Evolutionary conservation across 306 rosid genomes (phyloP), one percentile per base, ranked within the genome.

Genomic region (Cicer cuneatum): DNA sequence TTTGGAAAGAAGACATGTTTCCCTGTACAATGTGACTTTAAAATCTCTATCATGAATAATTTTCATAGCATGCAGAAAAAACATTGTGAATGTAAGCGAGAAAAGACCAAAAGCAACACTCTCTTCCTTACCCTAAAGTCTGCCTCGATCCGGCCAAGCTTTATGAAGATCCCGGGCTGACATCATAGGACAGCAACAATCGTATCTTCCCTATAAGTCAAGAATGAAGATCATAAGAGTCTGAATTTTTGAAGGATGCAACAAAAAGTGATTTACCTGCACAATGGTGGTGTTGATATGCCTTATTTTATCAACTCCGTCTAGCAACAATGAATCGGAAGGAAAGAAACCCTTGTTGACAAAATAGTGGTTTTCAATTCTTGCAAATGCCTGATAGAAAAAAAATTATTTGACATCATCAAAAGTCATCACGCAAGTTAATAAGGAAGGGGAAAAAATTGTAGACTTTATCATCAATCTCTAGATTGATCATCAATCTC

Each of bases 121-220:
- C 65, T 57, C 39, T 13, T 68, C 84, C 84, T 69, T 74, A 93
- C 97, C 92, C 80, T 85, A 19, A 93, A 75, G 52, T 91, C 94
- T 64, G 98, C 97, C 83, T 93, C n/a, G n/a, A n/a, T n/a, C 98
- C 49, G 98, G 97, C 97, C 98, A 93, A 56, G 84, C 93, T 83
- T 89, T 93, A 87, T 93, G 98, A 72, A 93, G 97, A 87, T 93
- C 98, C 98, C 98, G 91, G 57, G 98, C 97, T 11, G 96, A 93
- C 93, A 93, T 90, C 87, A 93, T 88, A 47, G 98, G 98, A 70
- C 98, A 93, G 84, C 96, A 89, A 18, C 90, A 71, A 82, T 93
- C 97, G 73, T 93, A 93, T 80, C 98, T 87, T 84, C 98, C 98
- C 97, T 93, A 82, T 73, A 83, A 45, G 58, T 72, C 53, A 68